Evolutionary conservation across 2,329 filamentous ascomycete species (phyloP), one percentile per base, ranked within the genome.

Genomic region (Colletotrichum higginsianum): DNA sequence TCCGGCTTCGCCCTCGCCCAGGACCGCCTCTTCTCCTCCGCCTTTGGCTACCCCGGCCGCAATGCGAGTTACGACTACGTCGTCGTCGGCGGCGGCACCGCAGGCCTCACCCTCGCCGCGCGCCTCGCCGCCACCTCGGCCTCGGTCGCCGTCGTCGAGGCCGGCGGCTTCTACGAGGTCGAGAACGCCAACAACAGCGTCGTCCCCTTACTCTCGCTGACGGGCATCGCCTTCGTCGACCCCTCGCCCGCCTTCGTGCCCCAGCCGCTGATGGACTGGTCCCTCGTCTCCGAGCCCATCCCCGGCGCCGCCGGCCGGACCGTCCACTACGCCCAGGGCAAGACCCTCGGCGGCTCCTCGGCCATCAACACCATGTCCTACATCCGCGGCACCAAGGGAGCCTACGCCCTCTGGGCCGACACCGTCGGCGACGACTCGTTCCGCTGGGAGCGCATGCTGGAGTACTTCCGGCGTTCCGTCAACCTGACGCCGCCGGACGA

Each of bases 81-180:
- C 35, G 38, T 84, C 11, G 76, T 83, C 26, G 82, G 83, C 40
- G 83, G 82, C 42, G 83, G 82, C 23, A 83, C 79, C 0, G 82
- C 80, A 2, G 82, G 83, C 38, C 76, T 80, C 47, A 76, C 78
- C 0, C 60, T 84, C 1, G 82, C 79, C 3, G 75, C 74, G 18
- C 77, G 82, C 2, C 76, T 84, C 0, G 78, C 81, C 12, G 74
- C 79, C n/a, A 74, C 77, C 23, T 76, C 74, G 2, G 75, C 71
- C 50, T 75, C 74, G 4, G 82, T 84, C 16, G 82, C 82, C 26
- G 78, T 84, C 4, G 74, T 84, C 42, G 82, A 84, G 73, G 82
- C 81, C 1, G 82, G 82, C 4, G 71, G 67, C 1, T 80, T 80
- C 42, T 77, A 79, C 57, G 78, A 84, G 70, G 71, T 79, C 26